phyloP scores from a whole-genome alignment of 2,329 filamentous ascomycete genomes.

The Arthrocladium fulminans region DNA sequence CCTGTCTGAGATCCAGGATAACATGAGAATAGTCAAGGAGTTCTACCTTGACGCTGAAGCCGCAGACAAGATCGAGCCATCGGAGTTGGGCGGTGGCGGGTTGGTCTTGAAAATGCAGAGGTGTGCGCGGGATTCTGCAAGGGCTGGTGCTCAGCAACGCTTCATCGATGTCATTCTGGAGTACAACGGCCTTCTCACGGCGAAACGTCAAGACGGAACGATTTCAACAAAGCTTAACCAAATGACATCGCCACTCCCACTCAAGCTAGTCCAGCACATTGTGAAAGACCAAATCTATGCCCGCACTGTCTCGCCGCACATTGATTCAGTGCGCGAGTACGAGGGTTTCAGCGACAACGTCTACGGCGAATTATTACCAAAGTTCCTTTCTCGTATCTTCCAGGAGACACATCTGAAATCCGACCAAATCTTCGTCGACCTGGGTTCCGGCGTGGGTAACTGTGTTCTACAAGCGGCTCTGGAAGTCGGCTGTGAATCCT shows the following conservation, averaged over 20 bases:
- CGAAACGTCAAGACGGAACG: conserved; percentile 59
- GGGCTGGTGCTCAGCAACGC: conserved; percentile 43
- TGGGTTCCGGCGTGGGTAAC: conserved; percentile 93
- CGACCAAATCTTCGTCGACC: conserved; percentile 80
- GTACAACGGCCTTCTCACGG: conserved; percentile 65
- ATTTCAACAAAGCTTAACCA: conserved; percentile 63
- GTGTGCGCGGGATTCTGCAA: conserved; percentile 57
- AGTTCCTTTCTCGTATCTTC: conserved; percentile 76
- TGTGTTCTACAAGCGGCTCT: conserved; percentile 89
- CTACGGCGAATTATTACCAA: conserved; percentile 83
- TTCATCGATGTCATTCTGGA: conserved; percentile 65
- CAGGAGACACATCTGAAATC: conserved; percentile 69
- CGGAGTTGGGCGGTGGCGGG: conserved; percentile 52
- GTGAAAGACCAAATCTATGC: conserved; percentile 73
- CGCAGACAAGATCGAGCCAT: conserved; percentile 59
- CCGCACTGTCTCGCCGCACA: conserved; percentile 81
- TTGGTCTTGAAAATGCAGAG: conserved; percentile 67
- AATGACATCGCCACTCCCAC: conserved; percentile 55
- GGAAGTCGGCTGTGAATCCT: conserved; percentile 86
- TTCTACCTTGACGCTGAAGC: conserved; percentile 69
- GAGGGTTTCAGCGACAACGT: conserved; percentile 86
- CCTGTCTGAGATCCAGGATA: conserved; percentile 60
- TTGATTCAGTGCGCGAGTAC: conserved; percentile 75
- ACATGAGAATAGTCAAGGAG: conserved; percentile 60
- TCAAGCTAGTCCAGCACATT: conserved; percentile 69